phyloP scores from a whole-genome alignment of 164 flowering plant genomes.

The Vitis rupestris region DNA sequence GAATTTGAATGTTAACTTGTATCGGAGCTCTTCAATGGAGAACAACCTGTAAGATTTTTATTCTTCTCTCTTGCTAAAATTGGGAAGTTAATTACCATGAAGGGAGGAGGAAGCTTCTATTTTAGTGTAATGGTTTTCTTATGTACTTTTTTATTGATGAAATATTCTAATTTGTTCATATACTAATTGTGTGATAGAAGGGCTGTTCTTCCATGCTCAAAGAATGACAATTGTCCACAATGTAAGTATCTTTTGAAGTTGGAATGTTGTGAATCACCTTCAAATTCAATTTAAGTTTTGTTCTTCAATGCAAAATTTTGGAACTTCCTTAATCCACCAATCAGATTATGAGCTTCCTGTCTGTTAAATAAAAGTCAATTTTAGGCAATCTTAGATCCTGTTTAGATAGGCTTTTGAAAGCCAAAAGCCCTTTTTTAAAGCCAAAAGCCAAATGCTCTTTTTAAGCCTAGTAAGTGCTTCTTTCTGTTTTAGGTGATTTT shows the following conservation, averaged over 20 bases:
- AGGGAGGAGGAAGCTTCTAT: not conserved
- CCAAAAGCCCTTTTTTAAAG: too few relatives aligned
- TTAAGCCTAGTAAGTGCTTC: too few relatives aligned
- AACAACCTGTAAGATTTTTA: conserved; percentile 47
- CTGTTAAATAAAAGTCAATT: too few relatives aligned
- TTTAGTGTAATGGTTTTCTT: not conserved
- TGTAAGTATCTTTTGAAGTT: conserved; percentile 36
- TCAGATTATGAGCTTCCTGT: too few relatives aligned
- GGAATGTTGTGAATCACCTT: not conserved
- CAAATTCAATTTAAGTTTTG: not conserved
- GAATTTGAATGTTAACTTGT: conserved; percentile 62
- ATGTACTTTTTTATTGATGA: not conserved
- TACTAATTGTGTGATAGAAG: conserved; percentile 23
- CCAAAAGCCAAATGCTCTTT: too few relatives aligned
- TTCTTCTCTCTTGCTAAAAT: not conserved
- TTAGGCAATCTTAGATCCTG: too few relatives aligned
- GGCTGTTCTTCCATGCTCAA: conserved; percentile 47
- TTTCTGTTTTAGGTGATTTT: too few relatives aligned
- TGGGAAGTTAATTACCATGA: too few relatives aligned
- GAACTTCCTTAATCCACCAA: too few relatives aligned
- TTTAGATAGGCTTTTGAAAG: too few relatives aligned
- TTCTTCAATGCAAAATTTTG: too few relatives aligned
- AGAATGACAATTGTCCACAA: conserved; percentile 42
- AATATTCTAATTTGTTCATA: not conserved
- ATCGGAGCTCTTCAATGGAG: conserved; percentile 41